Base-by-base conservation (phyloP, 202 grass and related monocot genomes). In the Panicum hallii region DNA sequence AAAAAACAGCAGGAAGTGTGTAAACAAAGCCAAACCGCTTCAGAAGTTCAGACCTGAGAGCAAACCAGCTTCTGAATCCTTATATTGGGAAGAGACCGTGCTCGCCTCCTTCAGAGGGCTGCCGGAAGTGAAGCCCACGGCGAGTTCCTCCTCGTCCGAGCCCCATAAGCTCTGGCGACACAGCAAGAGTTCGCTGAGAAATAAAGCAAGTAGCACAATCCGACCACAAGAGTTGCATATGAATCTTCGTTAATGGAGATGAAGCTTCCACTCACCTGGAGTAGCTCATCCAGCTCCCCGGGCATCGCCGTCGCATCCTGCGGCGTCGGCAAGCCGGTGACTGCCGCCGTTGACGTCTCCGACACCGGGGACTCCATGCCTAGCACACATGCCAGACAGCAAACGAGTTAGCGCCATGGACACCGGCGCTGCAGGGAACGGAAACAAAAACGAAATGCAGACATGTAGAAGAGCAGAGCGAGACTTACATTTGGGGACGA, bases 401-500 rank as follows among this genome's bases (percentile, higher is more conserved):
- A 42, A 63, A 22, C 15, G 16, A 64, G 53, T 57, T 45, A 45
- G 34, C 67, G 2, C 74, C 73, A 74, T 74, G 58, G 23, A 72
- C 34, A 64, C 40, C 55, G 30, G 44, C 44, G 36, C 64, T 63
- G 36, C 47, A 62, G 2, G 57, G 23, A 72, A 45, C 22, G 66
- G 26, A 60, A 84, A 54, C 5, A 1, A 44, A 74, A 56, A 32
- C 45, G 32, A 74, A 56, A 32, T 54, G 32, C 58, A 63, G 48
- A 9, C n/a, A 16, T 10, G 26, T 11, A 16, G 9, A 41, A 11
- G 30, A 7, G 60, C 26, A 30, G 19, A 4, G 61, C 11, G n/a
- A 55, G 40, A 75, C 85, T 16, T 80, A 90, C 89, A 81, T 57
- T 84, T 76, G 77, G 85, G 85, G 76, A 87, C 68, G 76, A 87